Evolutionary conservation across 495 filamentous ascomycete species (phyloP).

Genomic region (Penicillium chermesinum): DNA sequence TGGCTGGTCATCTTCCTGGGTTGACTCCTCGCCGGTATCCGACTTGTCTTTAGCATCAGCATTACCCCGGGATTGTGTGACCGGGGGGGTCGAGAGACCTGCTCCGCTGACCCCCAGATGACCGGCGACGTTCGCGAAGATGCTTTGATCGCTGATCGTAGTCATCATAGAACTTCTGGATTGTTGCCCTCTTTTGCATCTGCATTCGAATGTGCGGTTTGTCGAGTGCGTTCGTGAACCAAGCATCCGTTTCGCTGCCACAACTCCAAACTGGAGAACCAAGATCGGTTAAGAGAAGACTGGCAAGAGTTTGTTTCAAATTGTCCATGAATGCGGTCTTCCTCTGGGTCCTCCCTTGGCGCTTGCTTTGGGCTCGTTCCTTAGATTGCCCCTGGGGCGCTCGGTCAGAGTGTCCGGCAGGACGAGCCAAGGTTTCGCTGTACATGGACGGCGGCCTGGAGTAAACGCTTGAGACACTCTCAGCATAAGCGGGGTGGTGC

Average conservation of each 20-base stretch:
- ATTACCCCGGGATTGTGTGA: background rate
- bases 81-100: slow-evolving; percentile 26
- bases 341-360: slow-evolving; percentile 26
- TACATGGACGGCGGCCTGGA: slow-evolving; percentile 43
- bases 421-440: slow-evolving; percentile 32
- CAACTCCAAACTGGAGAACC: slow-evolving; percentile 77
- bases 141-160: slow-evolving; percentile 32
- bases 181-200: slow-evolving; percentile 56
- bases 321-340: slow-evolving; percentile 67
- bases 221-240: slow-evolving; percentile 72
- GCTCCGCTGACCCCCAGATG: slow-evolving; percentile 28
- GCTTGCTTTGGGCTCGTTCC: background rate
- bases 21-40: background rate
- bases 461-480: slow-evolving; percentile 53
- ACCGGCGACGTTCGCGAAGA: slow-evolving; percentile 20
- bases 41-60: background rate
- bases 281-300: slow-evolving; percentile 84
- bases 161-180: slow-evolving; percentile 42
- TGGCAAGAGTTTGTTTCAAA: slow-evolving; percentile 72
- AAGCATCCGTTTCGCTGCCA: slow-evolving; percentile 86
- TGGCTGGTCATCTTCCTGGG: slow-evolving; percentile 9
- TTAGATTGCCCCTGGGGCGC: slow-evolving; percentile 42
- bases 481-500: slow-evolving; percentile 56
- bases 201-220: slow-evolving; percentile 73
- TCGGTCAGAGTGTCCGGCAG: slow-evolving; percentile 32